A percentile compares a stretch with the other conserved stretches of the same genome.
Evolutionary conservation across 2,329 filamentous ascomycete species (phyloP).

Genomic region (Colletotrichum sansevieriae): DNA sequence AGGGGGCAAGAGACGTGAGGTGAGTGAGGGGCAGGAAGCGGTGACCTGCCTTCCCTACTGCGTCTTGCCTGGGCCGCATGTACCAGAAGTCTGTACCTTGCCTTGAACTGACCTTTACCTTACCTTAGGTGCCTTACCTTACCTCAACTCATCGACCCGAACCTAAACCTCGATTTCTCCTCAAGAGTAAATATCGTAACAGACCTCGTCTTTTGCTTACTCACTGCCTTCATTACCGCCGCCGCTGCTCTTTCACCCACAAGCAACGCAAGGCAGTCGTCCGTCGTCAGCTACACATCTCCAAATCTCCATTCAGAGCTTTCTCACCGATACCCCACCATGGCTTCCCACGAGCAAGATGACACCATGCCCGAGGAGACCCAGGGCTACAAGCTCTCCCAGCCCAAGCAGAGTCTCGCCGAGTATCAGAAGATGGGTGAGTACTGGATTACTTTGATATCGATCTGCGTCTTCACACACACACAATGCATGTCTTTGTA

Average conservation of each 20-base stretch:
- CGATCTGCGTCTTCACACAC: background rate
- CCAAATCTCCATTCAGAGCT: constrained; percentile 11
- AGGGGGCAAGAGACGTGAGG: too few relatives aligned
- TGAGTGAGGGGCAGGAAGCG: constrained; percentile 36
- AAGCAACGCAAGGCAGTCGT: background rate
- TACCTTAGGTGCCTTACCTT: constrained; percentile 4
- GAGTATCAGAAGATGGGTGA: constrained; percentile 94
- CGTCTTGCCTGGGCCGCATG: constrained; percentile 10
- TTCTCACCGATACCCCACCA: constrained; percentile 54
- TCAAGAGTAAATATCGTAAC: constrained; percentile 37
- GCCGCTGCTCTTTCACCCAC: background rate
- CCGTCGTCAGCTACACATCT: background rate
- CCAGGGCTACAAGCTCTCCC: constrained; percentile 96
- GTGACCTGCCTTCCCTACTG: constrained; percentile 27
- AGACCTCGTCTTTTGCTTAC: constrained; percentile 17
- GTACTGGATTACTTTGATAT: constrained; percentile 52
- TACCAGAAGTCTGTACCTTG: background rate
- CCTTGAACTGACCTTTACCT: background rate
- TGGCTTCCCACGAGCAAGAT: constrained; percentile 77
- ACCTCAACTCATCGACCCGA: constrained; percentile 21
- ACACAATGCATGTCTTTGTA: constrained; percentile 1
- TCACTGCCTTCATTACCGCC: constrained; percentile 10
- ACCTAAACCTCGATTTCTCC: constrained; percentile 30
- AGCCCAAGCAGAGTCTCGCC: constrained; percentile 95
- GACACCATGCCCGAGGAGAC: constrained; percentile 90